A percentile compares a stretch with the other conserved stretches of the same genome.
Evolutionary conservation across 2,329 filamentous ascomycete species (phyloP).

Genomic region (Neospermospora avenae): DNA sequence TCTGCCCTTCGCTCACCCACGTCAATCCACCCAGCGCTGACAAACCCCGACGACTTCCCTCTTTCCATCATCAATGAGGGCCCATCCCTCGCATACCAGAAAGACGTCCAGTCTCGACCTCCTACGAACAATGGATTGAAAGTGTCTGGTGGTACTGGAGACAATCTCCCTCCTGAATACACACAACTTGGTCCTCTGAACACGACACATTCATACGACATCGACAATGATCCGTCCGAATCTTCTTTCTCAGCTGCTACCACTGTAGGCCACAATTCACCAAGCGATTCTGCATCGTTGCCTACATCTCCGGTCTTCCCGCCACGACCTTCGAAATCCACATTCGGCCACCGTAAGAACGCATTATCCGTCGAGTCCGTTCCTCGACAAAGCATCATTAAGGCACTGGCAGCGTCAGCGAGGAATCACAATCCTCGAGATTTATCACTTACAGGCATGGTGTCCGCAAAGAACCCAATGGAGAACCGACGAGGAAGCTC

Average conservation of each 20-base stretch:
- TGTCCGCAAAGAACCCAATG: conserved; percentile 42
- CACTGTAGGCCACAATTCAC: conserved; percentile 30
- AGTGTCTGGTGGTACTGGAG: conserved; percentile 34
- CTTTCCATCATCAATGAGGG: conserved; percentile 30
- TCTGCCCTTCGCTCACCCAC: conserved; percentile 44
- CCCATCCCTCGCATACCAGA: conserved; percentile 14
- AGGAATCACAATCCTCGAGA: conserved; percentile 57
- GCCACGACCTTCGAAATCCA: conserved; percentile 17
- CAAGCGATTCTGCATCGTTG: conserved; percentile 27
- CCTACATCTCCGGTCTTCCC: conserved; percentile 30
- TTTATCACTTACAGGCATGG: conserved; percentile 47
- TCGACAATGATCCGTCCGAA: conserved; percentile 30
- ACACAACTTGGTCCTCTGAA: conserved; percentile 41
- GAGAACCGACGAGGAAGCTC: conserved; percentile 31
- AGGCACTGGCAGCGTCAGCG: conserved; percentile 69
- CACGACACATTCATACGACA: conserved; percentile 33
- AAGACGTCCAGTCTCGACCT: conserved; percentile 19
- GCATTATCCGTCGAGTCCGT: conserved; percentile 41
- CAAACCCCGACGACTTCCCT: conserved; percentile 33
- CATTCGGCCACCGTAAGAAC: conserved; percentile 32
- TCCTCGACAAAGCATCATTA: conserved; percentile 78
- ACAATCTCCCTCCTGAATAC: conserved; percentile 42
- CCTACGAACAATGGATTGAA: conserved; percentile 30
- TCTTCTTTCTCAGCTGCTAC: conserved; percentile 30
- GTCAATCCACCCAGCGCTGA: conserved; percentile 50